Evolutionary conservation across 441 rosid genomes (phyloP).

Genomic region (Geranium incanum): DNA sequence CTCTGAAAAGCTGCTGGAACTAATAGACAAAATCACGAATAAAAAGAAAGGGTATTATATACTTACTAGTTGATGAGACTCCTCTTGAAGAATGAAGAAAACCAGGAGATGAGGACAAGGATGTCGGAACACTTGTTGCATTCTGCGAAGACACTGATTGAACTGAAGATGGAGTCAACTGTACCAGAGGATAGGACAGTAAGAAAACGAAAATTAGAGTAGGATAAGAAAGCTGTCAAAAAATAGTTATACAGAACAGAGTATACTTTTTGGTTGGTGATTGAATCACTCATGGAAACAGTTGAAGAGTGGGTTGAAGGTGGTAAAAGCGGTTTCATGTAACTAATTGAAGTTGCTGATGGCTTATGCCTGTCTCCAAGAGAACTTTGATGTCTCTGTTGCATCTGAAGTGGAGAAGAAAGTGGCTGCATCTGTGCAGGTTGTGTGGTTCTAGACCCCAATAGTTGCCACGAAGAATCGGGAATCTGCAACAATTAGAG

Average conservation of each 20-base stretch:
- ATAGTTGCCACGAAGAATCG: constrained; percentile 37
- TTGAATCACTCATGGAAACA: constrained; percentile 12
- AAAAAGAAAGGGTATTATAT: constrained; percentile 16
- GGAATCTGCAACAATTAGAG: constrained; percentile 11
- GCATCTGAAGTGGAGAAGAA: constrained; percentile 46
- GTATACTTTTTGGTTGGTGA: constrained; percentile 5
- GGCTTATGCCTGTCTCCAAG: constrained; percentile 49
- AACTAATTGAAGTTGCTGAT: constrained; percentile 32
- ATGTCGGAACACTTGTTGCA: constrained; percentile 30
- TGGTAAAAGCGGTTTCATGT: constrained; percentile 40
- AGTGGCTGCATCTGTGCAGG: constrained; percentile 38
- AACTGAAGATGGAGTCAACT: constrained; percentile 20
- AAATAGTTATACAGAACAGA: not conserved
- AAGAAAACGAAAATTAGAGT: not conserved
- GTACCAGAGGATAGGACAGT: constrained; percentile 20
- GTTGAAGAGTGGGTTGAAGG: constrained; percentile 11
- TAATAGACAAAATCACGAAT: not conserved
- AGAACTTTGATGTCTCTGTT: constrained; percentile 44
- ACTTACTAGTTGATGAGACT: constrained; percentile 73
- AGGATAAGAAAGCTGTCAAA: not conserved
- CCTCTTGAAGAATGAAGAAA: constrained; percentile 63
- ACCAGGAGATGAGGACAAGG: constrained; percentile 54
- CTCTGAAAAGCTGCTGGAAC: constrained; percentile 1
- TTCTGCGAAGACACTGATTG: constrained; percentile 31
- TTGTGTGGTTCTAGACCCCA: constrained; percentile 33